Base-by-base conservation (phyloP, 1,139 yeast genomes). In the Suhomyces wounanorum region DNA sequence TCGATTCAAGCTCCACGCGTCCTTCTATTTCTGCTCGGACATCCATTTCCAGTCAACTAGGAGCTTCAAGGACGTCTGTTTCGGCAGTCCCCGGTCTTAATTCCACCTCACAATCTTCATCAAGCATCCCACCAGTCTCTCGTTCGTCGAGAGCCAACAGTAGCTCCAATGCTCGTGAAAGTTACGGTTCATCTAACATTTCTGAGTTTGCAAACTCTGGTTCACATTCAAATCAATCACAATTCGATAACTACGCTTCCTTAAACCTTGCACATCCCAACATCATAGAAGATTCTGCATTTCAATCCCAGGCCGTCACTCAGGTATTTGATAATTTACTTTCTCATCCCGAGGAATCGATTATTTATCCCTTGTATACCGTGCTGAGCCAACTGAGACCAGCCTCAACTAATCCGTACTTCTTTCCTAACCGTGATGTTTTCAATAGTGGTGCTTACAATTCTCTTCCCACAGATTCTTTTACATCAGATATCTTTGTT, bases 331-430 rank as follows among this genome's bases (percentile, higher is more conserved):
- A 68, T 54, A 68, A 69, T 55, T 51, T 54, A 45, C 50, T 59
- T 10, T 51, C 58, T 44, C 50, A 59, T 40, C 62, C 47, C 51
- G 63, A 51, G 53, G 64, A 50, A 50, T 61, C 71, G 30, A 72
- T 75, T 50, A 69, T 74, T 11, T 75, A 73, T 49, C 79, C 79
- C 0, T 72, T 74, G 13, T 75, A 75, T 54, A 64, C 73, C 13
- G 61, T 71, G 33, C 61, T 52, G 25, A 47, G 50, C 38, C 21
- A 44, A 23, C 40, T n/a, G 31, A 47, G 31, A 16, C 43, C 52
- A 8, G 7, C 38, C 21, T 25, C 38, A n/a, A 26, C 48, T 17
- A 36, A 50, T 44, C 50, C 53, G 13, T 45, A 40, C 39, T 51
- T 52, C 17, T 16, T 36, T 13, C 50, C 55, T 16, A 44, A 48